Conservation (phyloP, 768 basidiomycete species). For the Botryobasidium botryosum region DNA sequence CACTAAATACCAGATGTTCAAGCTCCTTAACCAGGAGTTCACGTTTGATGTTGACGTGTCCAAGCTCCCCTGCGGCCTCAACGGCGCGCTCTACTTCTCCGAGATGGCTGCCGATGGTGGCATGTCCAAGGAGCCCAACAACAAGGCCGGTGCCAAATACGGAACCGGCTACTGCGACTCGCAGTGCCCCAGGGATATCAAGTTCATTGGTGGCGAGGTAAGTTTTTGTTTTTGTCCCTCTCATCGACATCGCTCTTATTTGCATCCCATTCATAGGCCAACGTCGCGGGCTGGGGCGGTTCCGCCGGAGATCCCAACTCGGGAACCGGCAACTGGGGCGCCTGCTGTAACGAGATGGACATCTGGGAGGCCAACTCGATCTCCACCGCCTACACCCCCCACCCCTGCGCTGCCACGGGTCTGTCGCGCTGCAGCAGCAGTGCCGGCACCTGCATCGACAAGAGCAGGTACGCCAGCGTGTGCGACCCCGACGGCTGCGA, state of each 20-base stretch:
- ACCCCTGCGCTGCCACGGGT: conserved; percentile 28
- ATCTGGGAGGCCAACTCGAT: conserved; percentile 41
- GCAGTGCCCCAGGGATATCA: conserved; percentile 41
- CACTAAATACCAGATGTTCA: conserved; percentile 31
- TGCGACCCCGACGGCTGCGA: conserved; percentile 44
- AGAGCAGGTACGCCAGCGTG: conserved; percentile 27
- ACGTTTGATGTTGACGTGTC: conserved; percentile 44
- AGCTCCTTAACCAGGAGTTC: conserved; percentile 39
- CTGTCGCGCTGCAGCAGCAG: conserved; percentile 22
- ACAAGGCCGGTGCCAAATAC: conserved; percentile 41
- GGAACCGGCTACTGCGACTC: conserved; percentile 53
- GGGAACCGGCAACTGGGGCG: conserved; percentile 29
- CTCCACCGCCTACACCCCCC: conserved; percentile 36
- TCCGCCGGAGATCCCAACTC: conserved; percentile 27
- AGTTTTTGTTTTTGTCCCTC: conserved; percentile 13
- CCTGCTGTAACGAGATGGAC: conserved; percentile 44
- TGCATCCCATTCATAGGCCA: conserved; percentile 23
- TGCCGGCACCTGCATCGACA: conserved; percentile 12
- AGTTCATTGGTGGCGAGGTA: conserved; percentile 41
- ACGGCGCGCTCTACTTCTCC: conserved; percentile 43
- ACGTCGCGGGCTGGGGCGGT: conserved; percentile 28
- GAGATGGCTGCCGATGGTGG: conserved; percentile 46
- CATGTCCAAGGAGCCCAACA: conserved; percentile 29
- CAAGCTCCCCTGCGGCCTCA: conserved; percentile 40
- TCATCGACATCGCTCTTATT: not conserved